Evolutionary conservation across 2,329 filamentous ascomycete genomes (phyloP).

Genomic region (Nakataea oryzae): DNA sequence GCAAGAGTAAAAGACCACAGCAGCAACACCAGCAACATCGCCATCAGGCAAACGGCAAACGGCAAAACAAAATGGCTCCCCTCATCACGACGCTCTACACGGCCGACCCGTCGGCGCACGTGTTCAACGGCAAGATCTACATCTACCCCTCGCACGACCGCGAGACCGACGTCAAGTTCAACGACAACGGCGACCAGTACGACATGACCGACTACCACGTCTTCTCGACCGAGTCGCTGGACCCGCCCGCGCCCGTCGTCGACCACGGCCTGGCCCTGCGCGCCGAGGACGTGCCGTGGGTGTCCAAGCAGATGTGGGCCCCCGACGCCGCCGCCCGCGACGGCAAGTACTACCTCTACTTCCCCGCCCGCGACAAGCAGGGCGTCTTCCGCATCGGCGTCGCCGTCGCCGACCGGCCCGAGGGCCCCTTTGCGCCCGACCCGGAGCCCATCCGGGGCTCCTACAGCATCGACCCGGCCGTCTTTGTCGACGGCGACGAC

Average conservation of each 20-base stretch:
- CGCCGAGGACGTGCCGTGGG: slow-evolving; percentile 62
- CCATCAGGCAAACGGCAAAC: no score
- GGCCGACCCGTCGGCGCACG: slow-evolving; percentile 70
- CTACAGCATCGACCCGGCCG: slow-evolving; percentile 69
- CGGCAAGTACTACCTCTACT: slow-evolving; percentile 63
- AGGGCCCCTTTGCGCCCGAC: slow-evolving; percentile 61
- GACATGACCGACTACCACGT: slow-evolving; percentile 82
- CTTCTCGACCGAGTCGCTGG: slow-evolving; percentile 44
- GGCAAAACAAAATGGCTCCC: slow-evolving; percentile 38
- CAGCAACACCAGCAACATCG: no score
- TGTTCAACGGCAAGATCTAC: slow-evolving; percentile 66
- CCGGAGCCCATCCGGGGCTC: slow-evolving; percentile 54
- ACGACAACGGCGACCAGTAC: slow-evolving; percentile 79
- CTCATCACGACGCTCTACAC: slow-evolving; percentile 69
- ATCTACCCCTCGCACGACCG: slow-evolving; percentile 76
- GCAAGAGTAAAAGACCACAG: no score
- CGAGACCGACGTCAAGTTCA: slow-evolving; percentile 62
- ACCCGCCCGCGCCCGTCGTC: slow-evolving; percentile 47
- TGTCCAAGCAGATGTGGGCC: slow-evolving; percentile 70
- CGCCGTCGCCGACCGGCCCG: slow-evolving; percentile 50
- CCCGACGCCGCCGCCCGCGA: slow-evolving; percentile 62
- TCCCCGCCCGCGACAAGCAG: slow-evolving; percentile 62
- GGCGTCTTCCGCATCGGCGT: slow-evolving; percentile 68
- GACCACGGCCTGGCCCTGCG: slow-evolving; percentile 65
- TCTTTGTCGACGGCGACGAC: slow-evolving; percentile 63